Evolutionary conservation across 1,139 yeast species (phyloP).

Genomic region (Yamadazyma membranifaciens): DNA sequence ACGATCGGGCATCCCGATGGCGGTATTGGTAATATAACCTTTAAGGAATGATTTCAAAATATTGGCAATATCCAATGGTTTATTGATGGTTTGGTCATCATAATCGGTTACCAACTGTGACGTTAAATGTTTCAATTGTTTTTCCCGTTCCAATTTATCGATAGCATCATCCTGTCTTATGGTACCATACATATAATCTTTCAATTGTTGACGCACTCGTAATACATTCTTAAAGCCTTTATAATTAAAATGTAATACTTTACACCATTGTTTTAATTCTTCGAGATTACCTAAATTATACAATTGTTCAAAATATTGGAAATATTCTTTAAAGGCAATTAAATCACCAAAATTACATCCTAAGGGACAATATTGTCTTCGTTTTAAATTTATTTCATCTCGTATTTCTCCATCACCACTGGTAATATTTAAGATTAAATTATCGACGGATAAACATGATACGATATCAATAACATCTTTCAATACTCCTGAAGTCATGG

Average conservation of each 20-base stretch:
- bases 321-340: constrained; percentile 75
- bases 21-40: constrained; percentile 84
- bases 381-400: constrained; percentile 69
- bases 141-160: constrained; percentile 25
- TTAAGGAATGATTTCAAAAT: constrained; percentile 74
- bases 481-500: constrained; percentile 57
- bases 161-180: constrained; percentile 38
- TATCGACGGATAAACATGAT: constrained; percentile 91
- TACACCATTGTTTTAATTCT: constrained; percentile 79
- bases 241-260: constrained; percentile 67
- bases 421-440: constrained; percentile 62
- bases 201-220: constrained; percentile 73
- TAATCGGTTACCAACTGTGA: constrained; percentile 25
- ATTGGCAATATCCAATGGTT: constrained; percentile 51
- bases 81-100: constrained; percentile 23
- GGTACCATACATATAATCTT: constrained; percentile 61
- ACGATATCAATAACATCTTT: constrained; percentile 80
- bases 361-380: constrained; percentile 63
- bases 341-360: constrained; percentile 81
- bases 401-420: constrained; percentile 72
- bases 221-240: constrained; percentile 80
- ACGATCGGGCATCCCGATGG: constrained; percentile 93
- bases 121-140: constrained; percentile 25
- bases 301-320: constrained; percentile 56
- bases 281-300: constrained; percentile 32